Evolutionary conservation across 495 filamentous ascomycete species (phyloP), one percentile per base, ranked within the genome.

Genomic region (Pseudotulostoma volvatum): DNA sequence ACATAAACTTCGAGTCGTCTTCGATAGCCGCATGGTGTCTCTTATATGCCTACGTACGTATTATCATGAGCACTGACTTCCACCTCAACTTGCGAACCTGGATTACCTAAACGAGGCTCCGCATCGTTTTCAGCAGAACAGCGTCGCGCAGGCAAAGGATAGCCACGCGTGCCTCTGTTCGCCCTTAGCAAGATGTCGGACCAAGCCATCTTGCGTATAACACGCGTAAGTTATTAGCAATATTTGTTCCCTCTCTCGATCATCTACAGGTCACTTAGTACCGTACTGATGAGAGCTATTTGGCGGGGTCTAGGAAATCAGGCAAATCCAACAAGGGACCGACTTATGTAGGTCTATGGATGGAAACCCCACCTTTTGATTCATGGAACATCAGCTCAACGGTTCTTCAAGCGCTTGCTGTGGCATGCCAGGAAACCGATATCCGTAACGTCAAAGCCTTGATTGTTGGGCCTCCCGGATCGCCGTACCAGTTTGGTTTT

Each of bases 401-500:
- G 28, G 9, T 31, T 17, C 17, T 34, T 19, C n/a, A 38, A 90
- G 84, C 86, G 18, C 70, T 95, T 44, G 82, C 85, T 13, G 84
- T 95, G 40, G 76, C 77, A 28, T 93, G 79, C 50, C 67, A 77
- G 23, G 90, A 96, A 52, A 72, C 72, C 40, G 84, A 97, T 57
- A 78, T 95, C 35, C 79, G 86, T 21, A 79, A 88, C 43, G 80
- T 97, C 31, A 77, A 74, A 46, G 92, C 88, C 23, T 57, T 96
- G 35, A 83, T 97, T 43, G 73, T 97, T 38, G 90, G 90, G 0
- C 88, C 92, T 5, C 86, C 90, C 35, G 87, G 88, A 38, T 93
- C 90, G 0, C 87, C 90, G 0, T 97, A 97, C 55, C 85, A 95
- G 48, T 92, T 93, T 51, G 90, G 88, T 3, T 95, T 93, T 67